A percentile compares a stretch with the other conserved stretches of the same genome.
phyloP scores from a whole-genome alignment of 1,284 basidiomycete species.

The Trichosporon inkin region DNA sequence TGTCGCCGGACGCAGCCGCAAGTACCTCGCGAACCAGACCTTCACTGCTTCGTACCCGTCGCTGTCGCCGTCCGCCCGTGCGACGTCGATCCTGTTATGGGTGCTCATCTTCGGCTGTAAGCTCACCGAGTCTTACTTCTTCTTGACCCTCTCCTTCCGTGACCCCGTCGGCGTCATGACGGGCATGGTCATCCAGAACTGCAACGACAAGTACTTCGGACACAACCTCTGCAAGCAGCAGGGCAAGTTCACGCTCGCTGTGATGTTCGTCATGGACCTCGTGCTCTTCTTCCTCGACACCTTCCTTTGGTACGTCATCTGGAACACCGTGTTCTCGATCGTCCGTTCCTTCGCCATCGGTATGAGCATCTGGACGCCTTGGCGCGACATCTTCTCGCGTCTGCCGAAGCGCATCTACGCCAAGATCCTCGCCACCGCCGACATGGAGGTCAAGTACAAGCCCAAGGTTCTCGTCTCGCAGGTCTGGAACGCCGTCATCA shows the following conservation, averaged over 20 bases:
- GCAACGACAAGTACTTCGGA: slow-evolving; percentile 78
- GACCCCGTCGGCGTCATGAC: slow-evolving; percentile 87
- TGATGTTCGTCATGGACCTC: slow-evolving; percentile 96
- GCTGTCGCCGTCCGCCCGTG: slow-evolving; percentile 59
- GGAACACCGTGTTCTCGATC: slow-evolving; percentile 92
- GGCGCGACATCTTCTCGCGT: slow-evolving; percentile 89
- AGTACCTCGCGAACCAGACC: slow-evolving; percentile 91
- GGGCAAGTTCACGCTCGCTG: slow-evolving; percentile 81
- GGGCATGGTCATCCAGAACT: slow-evolving; percentile 84
- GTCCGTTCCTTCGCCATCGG: slow-evolving; percentile 83
- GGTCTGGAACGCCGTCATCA: slow-evolving; percentile 97
- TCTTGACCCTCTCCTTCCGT: slow-evolving; percentile 86
- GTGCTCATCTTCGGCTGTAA: slow-evolving; percentile 88
- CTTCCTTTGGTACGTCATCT: slow-evolving; percentile 90
- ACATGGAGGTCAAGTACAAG: slow-evolving; percentile 96
- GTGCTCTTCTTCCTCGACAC: slow-evolving; percentile 94
- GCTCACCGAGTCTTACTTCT: slow-evolving; percentile 91
- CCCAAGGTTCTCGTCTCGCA: slow-evolving; percentile 96
- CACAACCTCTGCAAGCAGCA: slow-evolving; percentile 76
- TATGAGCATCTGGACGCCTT: slow-evolving; percentile 93
- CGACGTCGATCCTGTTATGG: slow-evolving; percentile 76
- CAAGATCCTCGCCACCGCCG: slow-evolving; percentile 80
- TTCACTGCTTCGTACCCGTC: slow-evolving; percentile 89
- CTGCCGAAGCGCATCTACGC: slow-evolving; percentile 92
- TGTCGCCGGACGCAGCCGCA: slow-evolving; percentile 84